phyloP scores from a whole-genome alignment of 805 yeast species.

The Myxozyma monticola region DNA sequence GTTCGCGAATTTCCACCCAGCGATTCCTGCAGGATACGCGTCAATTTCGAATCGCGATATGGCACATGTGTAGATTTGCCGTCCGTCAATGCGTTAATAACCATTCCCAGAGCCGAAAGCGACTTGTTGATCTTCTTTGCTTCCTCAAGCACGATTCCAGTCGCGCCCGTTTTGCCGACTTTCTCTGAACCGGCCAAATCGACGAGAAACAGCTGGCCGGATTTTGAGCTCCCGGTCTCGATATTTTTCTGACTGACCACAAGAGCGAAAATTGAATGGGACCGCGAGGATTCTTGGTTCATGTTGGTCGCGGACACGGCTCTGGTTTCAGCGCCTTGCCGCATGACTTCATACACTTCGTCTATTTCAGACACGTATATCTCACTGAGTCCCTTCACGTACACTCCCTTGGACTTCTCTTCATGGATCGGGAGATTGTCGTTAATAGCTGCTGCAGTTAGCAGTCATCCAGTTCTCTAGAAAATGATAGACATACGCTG shows the following conservation, averaged over 20 bases:
- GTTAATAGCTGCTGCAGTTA: conserved; percentile 24
- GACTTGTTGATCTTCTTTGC: conserved; percentile 82
- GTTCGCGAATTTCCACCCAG: conserved; percentile 83
- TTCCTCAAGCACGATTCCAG: conserved; percentile 74
- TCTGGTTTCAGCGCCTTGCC: conserved; percentile 58
- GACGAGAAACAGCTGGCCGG: conserved; percentile 68
- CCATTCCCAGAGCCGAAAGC: conserved; percentile 74
- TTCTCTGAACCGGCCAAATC: conserved; percentile 90
- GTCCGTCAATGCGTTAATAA: conserved; percentile 75
- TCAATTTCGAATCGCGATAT: conserved; percentile 74
- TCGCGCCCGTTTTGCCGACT: conserved; percentile 72
- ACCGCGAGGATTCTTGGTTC: conserved; percentile 70
- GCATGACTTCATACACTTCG: conserved; percentile 60
- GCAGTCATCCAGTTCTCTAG: background rate
- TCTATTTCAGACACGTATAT: conserved; percentile 57
- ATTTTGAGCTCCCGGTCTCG: conserved; percentile 56
- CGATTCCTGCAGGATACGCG: conserved; percentile 75
- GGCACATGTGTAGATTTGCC: conserved; percentile 65
- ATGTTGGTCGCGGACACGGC: conserved; percentile 57
- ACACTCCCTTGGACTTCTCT: conserved; percentile 62
- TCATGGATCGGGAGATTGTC: conserved; percentile 58
- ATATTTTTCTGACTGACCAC: conserved; percentile 61
- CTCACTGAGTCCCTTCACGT: conserved; percentile 68
- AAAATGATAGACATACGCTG: conserved; percentile 36
- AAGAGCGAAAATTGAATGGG: conserved; percentile 77